These are phyloP conservation scores for Sporobolomyces roseus DNA, from an alignment of 768 basidiomycete genomes.

Conservation along the genomic window DNA sequence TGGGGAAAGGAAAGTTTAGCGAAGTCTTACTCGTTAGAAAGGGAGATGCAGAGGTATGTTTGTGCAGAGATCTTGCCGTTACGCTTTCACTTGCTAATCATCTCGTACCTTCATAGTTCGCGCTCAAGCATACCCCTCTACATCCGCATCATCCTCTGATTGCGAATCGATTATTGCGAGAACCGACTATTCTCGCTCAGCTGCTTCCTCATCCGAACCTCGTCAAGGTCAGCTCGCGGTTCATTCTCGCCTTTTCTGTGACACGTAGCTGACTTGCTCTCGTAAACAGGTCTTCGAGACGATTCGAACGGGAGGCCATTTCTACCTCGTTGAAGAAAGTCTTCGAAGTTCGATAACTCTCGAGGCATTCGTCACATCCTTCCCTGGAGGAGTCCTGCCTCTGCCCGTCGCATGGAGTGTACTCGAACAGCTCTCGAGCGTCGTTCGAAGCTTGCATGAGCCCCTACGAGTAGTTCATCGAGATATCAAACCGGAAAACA, in stretches of 20 bases:
- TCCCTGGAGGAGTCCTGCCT: constrained; percentile 20
- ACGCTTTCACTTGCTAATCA: not conserved
- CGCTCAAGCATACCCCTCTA: constrained; percentile 53
- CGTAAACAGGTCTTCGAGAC: constrained; percentile 48
- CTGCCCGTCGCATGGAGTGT: constrained; percentile 43
- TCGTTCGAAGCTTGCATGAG: constrained; percentile 49
- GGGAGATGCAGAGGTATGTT: constrained; percentile 45
- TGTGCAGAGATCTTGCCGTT: not conserved
- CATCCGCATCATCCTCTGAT: constrained; percentile 54
- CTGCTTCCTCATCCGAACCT: constrained; percentile 52
- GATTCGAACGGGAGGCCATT: constrained; percentile 51
- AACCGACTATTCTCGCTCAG: constrained; percentile 52
- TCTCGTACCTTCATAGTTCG: constrained; percentile 46
- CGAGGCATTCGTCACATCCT: constrained; percentile 47
- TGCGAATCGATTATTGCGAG: constrained; percentile 50
- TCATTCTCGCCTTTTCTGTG: not conserved
- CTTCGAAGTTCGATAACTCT: constrained; percentile 47
- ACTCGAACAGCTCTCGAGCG: constrained; percentile 51
- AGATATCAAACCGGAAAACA: constrained; percentile 47
- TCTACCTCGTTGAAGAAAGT: constrained; percentile 51
- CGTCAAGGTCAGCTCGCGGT: constrained; percentile 42
- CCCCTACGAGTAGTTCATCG: constrained; percentile 43
- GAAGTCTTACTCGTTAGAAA: constrained; percentile 50
- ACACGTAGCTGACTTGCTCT: not conserved
- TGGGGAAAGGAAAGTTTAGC: constrained; percentile 53